These are phyloP conservation scores for Leucaena leucocephala DNA, from an alignment of 306 rosid genomes.

Conservation along the genomic window DNA sequence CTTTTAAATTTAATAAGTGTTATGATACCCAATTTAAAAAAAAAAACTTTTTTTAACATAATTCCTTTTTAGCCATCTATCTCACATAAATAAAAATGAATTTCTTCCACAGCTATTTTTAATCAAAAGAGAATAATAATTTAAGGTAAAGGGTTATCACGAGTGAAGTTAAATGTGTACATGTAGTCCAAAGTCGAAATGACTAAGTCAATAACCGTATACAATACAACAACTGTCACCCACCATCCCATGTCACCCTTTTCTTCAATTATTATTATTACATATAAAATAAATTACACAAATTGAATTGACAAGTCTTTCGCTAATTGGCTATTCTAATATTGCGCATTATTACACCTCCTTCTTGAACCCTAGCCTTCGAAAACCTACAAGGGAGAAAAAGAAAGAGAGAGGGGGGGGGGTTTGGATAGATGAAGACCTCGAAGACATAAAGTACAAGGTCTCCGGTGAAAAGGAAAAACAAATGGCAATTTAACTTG, in stretches of 20 bases:
- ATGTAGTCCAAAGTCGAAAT: not conserved
- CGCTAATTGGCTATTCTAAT: constrained; percentile 3
- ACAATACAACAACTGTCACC: constrained; percentile 36
- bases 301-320: constrained; percentile 16
- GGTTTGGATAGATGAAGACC: not conserved
- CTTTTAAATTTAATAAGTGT: no score
- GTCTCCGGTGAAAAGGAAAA: not conserved
- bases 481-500: constrained; percentile 6
- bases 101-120: no score
- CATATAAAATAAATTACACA: not conserved
- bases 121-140: no score
- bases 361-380: not conserved
- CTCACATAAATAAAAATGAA: no score
- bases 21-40: no score
- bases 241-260: not conserved
- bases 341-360: not conserved
- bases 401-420: no score
- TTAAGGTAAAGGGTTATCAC: no score
- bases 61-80: no score
- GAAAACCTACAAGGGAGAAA: not conserved
- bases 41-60: no score
- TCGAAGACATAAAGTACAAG: not conserved
- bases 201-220: constrained; percentile 28
- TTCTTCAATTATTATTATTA: not conserved
- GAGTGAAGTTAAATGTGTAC: no score